Evolutionary conservation across 2,329 filamentous ascomycete genomes (phyloP).

Genomic region (Pseudocercospora macadamiae): DNA sequence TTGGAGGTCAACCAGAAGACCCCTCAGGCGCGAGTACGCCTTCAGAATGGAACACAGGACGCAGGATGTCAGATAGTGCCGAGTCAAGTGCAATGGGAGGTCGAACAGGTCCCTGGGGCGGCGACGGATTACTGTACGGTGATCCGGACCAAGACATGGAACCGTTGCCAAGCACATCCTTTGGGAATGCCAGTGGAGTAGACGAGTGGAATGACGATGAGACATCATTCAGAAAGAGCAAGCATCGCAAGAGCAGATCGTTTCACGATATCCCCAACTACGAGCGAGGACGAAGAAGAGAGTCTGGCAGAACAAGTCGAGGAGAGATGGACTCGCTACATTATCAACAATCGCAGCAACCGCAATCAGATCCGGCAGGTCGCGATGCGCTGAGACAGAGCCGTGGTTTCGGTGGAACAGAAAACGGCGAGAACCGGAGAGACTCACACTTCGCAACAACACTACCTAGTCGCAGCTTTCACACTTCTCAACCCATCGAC

Average conservation of each 20-base stretch:
- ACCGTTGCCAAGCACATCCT: slow-evolving; percentile 40
- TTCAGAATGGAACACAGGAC: slow-evolving; percentile 73
- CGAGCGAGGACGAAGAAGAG: slow-evolving; percentile 37
- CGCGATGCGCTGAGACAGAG: slow-evolving; percentile 35
- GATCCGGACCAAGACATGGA: slow-evolving; percentile 31
- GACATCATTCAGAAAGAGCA: slow-evolving; percentile 26
- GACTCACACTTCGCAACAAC: slow-evolving; percentile 58
- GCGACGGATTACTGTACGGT: slow-evolving; percentile 38
- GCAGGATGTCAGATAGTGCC: slow-evolving; percentile 74
- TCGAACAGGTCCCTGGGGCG: slow-evolving; percentile 51
- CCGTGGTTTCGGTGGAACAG: slow-evolving; percentile 41
- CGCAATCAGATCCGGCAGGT: slow-evolving; percentile 35
- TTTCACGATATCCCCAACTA: slow-evolving; percentile 96
- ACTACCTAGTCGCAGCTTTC: slow-evolving; percentile 32
- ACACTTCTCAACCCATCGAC: slow-evolving; percentile 25
- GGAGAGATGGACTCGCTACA: slow-evolving; percentile 40
- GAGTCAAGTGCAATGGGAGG: slow-evolving; percentile 31
- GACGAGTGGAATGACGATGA: slow-evolving; percentile 26
- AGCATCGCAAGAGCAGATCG: slow-evolving; percentile 54
- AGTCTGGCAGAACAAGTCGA: slow-evolving; percentile 54
- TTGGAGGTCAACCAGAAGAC: slow-evolving; percentile 84
- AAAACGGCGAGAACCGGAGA: slow-evolving; percentile 33
- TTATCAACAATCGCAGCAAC: slow-evolving; percentile 7
- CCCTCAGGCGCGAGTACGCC: slow-evolving; percentile 83
- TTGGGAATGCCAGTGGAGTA: slow-evolving; percentile 29